Conservation (phyloP, 768 basidiomycete genomes). For the Agaricus bisporus region DNA sequence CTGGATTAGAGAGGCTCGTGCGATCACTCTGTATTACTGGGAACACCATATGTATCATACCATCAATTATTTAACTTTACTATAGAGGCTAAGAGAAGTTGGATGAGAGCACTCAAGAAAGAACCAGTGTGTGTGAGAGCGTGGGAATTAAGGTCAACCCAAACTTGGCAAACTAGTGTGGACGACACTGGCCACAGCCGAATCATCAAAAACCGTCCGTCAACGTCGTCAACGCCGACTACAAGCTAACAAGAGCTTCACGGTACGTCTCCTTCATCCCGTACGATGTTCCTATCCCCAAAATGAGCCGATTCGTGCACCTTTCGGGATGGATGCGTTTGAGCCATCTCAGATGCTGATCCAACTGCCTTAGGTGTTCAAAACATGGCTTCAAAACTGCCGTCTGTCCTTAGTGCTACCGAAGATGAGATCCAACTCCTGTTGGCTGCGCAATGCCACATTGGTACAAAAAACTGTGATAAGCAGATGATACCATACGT, state of each 20-base stretch:
- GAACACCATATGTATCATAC: background rate
- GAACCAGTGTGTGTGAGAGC: conserved; percentile 11
- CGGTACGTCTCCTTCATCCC: conserved; percentile 31
- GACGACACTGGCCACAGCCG: conserved; percentile 27
- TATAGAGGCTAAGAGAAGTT: background rate
- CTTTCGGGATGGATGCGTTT: conserved; percentile 37
- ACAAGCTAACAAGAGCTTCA: conserved; percentile 33
- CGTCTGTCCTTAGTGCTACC: conserved; percentile 86
- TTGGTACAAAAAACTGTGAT: conserved; percentile 99
- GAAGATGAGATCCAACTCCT: conserved; percentile 97
- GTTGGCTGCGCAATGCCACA: conserved; percentile 92
- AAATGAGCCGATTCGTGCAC: conserved; percentile 24
- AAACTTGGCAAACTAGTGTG: conserved; percentile 25
- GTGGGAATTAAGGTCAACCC: conserved; percentile 28
- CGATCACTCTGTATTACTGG: conserved; percentile 1
- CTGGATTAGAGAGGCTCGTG: background rate
- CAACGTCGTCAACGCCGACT: conserved; percentile 41
- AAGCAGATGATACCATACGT: conserved; percentile 99
- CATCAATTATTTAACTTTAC: background rate
- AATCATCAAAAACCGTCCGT: conserved; percentile 33
- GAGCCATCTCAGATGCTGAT: conserved; percentile 28
- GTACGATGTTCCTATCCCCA: conserved; percentile 18
- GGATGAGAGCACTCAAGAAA: background rate
- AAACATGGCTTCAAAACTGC: conserved; percentile 82
- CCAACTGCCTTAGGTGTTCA: conserved; percentile 24